These are phyloP conservation scores for Trifolium subterraneum DNA, from an alignment of 306 rosid species.

Conservation along the genomic window DNA sequence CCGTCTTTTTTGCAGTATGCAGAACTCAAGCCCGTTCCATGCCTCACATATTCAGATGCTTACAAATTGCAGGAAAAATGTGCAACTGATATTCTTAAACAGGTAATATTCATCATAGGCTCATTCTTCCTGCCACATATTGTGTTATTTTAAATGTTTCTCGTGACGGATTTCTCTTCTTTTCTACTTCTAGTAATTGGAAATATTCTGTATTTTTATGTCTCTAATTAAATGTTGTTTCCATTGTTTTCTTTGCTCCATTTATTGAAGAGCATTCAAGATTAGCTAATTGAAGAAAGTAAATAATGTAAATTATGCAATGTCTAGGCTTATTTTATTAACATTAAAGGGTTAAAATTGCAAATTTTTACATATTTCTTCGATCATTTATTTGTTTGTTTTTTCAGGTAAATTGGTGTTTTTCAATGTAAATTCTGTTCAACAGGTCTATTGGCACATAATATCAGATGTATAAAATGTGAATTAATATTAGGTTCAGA, in stretches of 20 bases:
- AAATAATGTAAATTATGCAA: neutral
- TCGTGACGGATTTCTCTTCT: slow-evolving; percentile 20
- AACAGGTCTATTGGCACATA: slow-evolving; percentile 14
- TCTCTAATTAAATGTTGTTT: slow-evolving; percentile 2
- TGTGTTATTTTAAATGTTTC: slow-evolving; percentile 4
- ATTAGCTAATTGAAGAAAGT: slow-evolving; percentile 17
- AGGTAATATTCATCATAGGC: slow-evolving; percentile 56
- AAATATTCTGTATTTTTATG: slow-evolving; percentile 1
- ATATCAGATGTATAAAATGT: neutral
- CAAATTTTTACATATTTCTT: slow-evolving; percentile 8
- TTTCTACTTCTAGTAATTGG: slow-evolving; percentile 19
- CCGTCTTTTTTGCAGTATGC: slow-evolving; percentile 76
- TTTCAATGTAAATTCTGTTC: slow-evolving; percentile 11
- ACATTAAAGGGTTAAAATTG: slow-evolving; percentile 22
- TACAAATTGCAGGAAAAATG: slow-evolving; percentile 66
- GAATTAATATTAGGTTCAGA: slow-evolving; percentile 13
- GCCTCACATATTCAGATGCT: slow-evolving; percentile 86
- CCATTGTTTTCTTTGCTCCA: neutral
- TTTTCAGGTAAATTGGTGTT: neutral
- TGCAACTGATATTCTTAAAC: slow-evolving; percentile 90
- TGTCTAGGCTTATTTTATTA: slow-evolving; percentile 1
- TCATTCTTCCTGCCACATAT: slow-evolving; percentile 10
- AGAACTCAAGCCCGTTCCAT: slow-evolving; percentile 96
- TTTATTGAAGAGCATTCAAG: slow-evolving; percentile 26
- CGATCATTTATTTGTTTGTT: neutral